phyloP scores from a whole-genome alignment of 495 filamentous ascomycete genomes.

The Bacidia rubella region DNA sequence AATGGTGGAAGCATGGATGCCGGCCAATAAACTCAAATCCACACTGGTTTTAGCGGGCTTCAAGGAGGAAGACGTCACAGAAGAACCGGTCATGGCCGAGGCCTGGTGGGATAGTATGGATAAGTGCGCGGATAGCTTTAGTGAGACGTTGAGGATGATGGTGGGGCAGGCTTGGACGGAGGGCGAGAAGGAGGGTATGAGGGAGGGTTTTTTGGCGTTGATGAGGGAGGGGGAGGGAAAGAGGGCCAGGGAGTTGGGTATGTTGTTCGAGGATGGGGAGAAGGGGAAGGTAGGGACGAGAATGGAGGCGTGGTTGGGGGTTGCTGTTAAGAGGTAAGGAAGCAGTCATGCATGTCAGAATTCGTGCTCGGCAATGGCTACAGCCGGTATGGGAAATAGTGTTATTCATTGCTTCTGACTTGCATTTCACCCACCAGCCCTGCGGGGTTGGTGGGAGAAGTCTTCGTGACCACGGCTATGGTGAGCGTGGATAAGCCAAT shows the following conservation, averaged over 20 bases:
- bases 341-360: no score
- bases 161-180: constrained; percentile 5
- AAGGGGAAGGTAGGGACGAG: constrained; percentile 3
- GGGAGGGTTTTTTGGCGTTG: background rate
- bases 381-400: no score
- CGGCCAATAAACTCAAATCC: background rate
- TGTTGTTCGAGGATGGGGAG: background rate
- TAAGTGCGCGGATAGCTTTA: background rate
- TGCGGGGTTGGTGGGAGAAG: no score
- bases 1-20: constrained; percentile 1
- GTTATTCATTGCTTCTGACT: no score
- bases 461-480: no score
- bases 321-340: constrained; percentile 16
- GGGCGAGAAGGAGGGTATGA: constrained; percentile 11
- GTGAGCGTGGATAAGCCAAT: no score
- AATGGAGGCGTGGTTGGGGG: constrained; percentile 2
- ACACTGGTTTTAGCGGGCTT: constrained; percentile 6
- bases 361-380: no score
- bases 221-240: background rate
- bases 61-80: background rate
- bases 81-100: background rate
- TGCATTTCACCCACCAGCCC: no score
- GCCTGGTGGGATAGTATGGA: constrained; percentile 6
- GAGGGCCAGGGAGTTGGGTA: background rate
- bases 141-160: constrained; percentile 4